Evolutionary conservation across 2,329 filamentous ascomycete species (phyloP).

Genomic region (Penicillium sp.): DNA sequence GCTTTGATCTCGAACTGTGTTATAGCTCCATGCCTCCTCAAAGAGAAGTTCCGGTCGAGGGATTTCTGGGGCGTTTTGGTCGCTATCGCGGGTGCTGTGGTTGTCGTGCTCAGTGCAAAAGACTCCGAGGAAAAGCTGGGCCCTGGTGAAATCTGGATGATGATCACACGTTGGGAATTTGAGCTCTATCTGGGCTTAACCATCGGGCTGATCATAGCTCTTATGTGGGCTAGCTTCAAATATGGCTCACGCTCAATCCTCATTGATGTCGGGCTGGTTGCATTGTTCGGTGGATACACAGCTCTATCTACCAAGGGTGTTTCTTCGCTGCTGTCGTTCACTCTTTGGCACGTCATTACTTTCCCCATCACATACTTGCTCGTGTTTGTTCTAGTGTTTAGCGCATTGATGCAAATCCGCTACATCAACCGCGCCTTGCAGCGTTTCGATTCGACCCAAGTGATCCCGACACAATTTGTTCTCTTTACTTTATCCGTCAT

Average conservation of each 20-base stretch:
- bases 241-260: constrained; percentile 86
- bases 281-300: constrained; percentile 94
- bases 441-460: constrained; percentile 93
- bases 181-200: constrained; percentile 85
- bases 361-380: constrained; percentile 90
- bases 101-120: constrained; percentile 87
- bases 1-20: constrained; percentile 95
- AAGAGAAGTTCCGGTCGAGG: constrained; percentile 79
- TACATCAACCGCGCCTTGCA: constrained; percentile 91
- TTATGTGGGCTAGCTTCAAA: constrained; percentile 78
- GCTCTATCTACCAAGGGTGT: constrained; percentile 94
- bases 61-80: constrained; percentile 88
- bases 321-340: constrained; percentile 89
- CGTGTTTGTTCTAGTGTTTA: constrained; percentile 73
- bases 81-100: constrained; percentile 82
- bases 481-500: constrained; percentile 96
- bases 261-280: constrained; percentile 90
- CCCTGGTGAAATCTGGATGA: constrained; percentile 82
- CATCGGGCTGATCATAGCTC: constrained; percentile 64
- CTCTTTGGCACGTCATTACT: constrained; percentile 80
- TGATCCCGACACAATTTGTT: constrained; percentile 97
- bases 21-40: constrained; percentile 90
- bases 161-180: constrained; percentile 85
- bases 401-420: constrained; percentile 93
- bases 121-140: constrained; percentile 86